These are phyloP conservation scores for Myriosclerotinia duriaeana DNA, from an alignment of 2,329 filamentous ascomycete genomes.

Conservation along the genomic window DNA sequence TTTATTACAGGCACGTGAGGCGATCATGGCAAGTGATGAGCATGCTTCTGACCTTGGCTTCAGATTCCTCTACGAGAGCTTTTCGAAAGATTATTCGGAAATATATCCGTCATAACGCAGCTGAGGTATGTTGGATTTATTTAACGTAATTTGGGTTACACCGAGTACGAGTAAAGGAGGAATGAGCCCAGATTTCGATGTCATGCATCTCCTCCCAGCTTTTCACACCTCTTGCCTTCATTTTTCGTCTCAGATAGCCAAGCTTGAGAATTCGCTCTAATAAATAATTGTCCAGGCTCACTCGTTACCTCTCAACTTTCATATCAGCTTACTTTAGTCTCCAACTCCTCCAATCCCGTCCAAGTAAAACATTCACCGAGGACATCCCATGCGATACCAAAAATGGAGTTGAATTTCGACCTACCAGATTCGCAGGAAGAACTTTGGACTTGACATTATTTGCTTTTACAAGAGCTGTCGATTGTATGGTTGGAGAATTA, in stretches of 20 bases:
- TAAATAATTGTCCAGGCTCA: conserved; percentile 45
- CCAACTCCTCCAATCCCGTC: conserved; percentile 57
- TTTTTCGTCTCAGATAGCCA: conserved; percentile 19
- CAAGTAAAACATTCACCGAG: conserved; percentile 46
- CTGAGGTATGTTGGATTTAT: conserved; percentile 28
- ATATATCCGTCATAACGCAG: conserved; percentile 37
- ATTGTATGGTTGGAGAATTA: conserved; percentile 65
- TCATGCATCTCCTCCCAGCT: too few relatives aligned
- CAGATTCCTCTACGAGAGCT: conserved; percentile 41
- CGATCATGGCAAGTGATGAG: neutral
- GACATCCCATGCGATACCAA: conserved; percentile 39
- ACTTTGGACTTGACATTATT: conserved; percentile 85
- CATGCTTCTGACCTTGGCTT: conserved; percentile 12
- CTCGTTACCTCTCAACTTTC: conserved; percentile 58
- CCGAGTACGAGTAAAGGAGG: neutral
- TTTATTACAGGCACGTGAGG: conserved; percentile 54
- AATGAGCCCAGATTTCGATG: neutral
- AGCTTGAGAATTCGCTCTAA: neutral
- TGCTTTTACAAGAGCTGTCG: conserved; percentile 67
- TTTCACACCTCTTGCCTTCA: neutral
- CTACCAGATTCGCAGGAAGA: conserved; percentile 56
- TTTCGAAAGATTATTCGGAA: conserved; percentile 34
- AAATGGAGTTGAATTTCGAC: conserved; percentile 35
- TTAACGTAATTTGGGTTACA: neutral
- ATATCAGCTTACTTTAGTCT: conserved; percentile 58